phyloP scores from a whole-genome alignment of 1,139 yeast species.

The Saccharomyces hybrid region DNA sequence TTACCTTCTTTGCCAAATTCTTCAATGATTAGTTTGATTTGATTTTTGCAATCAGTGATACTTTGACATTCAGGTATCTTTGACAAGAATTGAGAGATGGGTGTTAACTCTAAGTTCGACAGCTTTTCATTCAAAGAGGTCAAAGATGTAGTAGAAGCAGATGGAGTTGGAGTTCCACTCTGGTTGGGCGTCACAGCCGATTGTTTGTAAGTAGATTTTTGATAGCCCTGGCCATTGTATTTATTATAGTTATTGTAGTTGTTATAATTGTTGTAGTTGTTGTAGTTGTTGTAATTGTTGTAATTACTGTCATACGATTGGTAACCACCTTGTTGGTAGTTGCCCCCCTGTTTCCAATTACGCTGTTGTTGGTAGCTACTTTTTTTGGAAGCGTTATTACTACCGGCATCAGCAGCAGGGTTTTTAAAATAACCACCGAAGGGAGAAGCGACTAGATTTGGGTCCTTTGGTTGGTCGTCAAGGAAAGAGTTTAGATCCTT shows the following conservation, averaged over 20 bases:
- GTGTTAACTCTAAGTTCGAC: conserved; percentile 58
- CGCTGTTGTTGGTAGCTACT: conserved; percentile 20
- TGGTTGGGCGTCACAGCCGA: conserved; percentile 25
- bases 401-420: conserved; percentile 1
- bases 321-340: conserved; percentile 13
- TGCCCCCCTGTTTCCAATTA: conserved; percentile 15
- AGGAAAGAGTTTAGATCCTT: conserved; percentile 26
- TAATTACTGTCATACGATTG: conserved; percentile 8
- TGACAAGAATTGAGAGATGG: conserved; percentile 54
- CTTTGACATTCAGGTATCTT: conserved; percentile 51
- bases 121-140: conserved; percentile 65
- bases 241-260: conserved; percentile 4
- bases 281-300: conserved; percentile 5
- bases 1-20: conserved; percentile 40
- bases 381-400: conserved; percentile 8
- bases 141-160: conserved; percentile 51
- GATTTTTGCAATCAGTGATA: conserved; percentile 58
- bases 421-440: conserved; percentile 31
- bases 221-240: conserved; percentile 7
- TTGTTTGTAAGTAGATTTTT: conserved; percentile 16
- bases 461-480: conserved; percentile 28
- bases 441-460: conserved; percentile 28
- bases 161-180: conserved; percentile 29
- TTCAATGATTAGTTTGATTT: conserved; percentile 51
- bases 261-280: conserved; percentile 6